phyloP scores from a whole-genome alignment of 805 yeast species.

The Zygoascus bituminiphila region DNA sequence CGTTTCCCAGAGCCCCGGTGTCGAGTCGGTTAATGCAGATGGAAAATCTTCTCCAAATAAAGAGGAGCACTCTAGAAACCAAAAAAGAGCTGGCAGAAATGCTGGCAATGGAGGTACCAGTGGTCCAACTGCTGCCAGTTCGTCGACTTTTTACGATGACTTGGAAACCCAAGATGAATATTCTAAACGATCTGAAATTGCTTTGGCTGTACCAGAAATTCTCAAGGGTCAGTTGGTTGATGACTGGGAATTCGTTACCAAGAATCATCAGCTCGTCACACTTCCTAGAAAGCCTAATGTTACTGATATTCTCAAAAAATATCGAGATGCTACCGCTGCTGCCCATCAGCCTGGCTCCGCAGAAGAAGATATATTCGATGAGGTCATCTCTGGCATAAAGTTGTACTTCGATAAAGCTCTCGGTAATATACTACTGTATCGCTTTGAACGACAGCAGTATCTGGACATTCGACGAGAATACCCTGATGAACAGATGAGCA shows the following conservation, averaged over 20 bases:
- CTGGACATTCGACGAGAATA: slow-evolving; percentile 38
- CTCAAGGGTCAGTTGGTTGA: slow-evolving; percentile 70
- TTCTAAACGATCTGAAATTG: slow-evolving; percentile 40
- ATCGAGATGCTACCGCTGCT: slow-evolving; percentile 27
- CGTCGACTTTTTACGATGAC: slow-evolving; percentile 4
- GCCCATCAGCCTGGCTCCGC: slow-evolving; percentile 28
- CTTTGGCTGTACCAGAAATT: slow-evolving; percentile 51
- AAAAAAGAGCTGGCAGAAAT: not conserved
- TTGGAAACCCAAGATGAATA: slow-evolving; percentile 31
- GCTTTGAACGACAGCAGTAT: slow-evolving; percentile 71
- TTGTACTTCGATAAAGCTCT: slow-evolving; percentile 52
- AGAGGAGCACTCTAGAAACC: not conserved
- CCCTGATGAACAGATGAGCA: slow-evolving; percentile 33
- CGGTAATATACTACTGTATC: slow-evolving; percentile 60
- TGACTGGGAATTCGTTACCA: slow-evolving; percentile 90
- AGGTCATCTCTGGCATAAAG: slow-evolving; percentile 61
- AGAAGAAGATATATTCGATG: slow-evolving; percentile 47
- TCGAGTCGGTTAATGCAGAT: not conserved
- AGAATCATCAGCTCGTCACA: slow-evolving; percentile 59
- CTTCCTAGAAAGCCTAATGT: slow-evolving; percentile 57
- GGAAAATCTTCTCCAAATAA: not conserved
- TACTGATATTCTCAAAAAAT: slow-evolving; percentile 46
- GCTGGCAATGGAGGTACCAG: slow-evolving; percentile 1
- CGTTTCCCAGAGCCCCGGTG: not conserved
- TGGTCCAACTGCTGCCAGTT: not conserved